These are phyloP conservation scores for Pythium graminicola DNA, from an alignment of 352 stramenopile species.

Conservation along the genomic window DNA sequence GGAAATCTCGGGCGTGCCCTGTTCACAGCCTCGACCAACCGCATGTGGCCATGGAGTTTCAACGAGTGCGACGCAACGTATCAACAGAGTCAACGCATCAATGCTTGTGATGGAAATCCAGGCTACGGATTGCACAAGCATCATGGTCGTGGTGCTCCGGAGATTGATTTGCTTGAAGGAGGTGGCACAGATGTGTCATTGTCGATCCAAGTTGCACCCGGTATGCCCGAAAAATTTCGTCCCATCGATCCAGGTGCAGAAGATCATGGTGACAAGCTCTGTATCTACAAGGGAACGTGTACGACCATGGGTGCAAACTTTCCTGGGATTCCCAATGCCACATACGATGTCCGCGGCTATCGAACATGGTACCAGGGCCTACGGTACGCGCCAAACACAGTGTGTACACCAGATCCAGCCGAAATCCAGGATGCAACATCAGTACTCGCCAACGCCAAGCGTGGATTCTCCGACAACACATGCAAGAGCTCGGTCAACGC, in stretches of 20 bases:
- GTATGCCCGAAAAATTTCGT: conserved; percentile 51
- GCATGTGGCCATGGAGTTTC: conserved; percentile 96
- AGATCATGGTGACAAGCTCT: conserved; percentile 18
- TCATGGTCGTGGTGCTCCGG: conserved; percentile 87
- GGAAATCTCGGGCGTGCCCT: conserved; percentile 93
- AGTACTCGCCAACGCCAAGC: conserved; percentile 37
- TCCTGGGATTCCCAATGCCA: conserved; percentile 30
- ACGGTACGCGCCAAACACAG: conserved; percentile 52
- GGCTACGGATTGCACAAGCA: conserved; percentile 88
- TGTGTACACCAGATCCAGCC: conserved; percentile 24
- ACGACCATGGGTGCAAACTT: conserved; percentile 40
- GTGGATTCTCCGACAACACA: conserved; percentile 29
- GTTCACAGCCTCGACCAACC: conserved; percentile 89
- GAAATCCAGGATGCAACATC: conserved; percentile 31
- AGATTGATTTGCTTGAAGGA: conserved; percentile 95
- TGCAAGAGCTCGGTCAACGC: conserved; percentile 90
- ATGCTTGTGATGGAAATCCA: conserved; percentile 86
- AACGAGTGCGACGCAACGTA: conserved; percentile 75
- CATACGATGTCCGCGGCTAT: conserved; percentile 44
- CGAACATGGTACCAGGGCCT: conserved; percentile 69
- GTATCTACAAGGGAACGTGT: conserved; percentile 38
- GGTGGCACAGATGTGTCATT: conserved; percentile 75
- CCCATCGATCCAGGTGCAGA: conserved; percentile 17
- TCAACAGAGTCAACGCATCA: conserved; percentile 67
- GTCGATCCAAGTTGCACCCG: conserved; percentile 84